Conservation (phyloP, 495 filamentous ascomycete genomes). For the Tuber umbilicatum region DNA sequence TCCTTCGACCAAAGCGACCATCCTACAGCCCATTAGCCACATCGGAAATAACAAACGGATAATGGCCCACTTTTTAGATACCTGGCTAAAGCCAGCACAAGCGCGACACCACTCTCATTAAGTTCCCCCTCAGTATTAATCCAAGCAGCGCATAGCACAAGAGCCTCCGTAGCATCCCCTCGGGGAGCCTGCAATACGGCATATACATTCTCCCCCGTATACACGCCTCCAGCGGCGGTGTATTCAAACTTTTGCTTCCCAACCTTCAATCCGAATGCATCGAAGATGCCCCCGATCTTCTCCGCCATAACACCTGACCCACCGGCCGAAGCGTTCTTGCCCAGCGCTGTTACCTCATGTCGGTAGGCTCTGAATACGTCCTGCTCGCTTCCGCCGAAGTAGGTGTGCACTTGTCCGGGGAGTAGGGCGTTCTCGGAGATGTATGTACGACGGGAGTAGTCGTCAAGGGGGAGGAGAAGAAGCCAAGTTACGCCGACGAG, state of each 20-base stretch:
- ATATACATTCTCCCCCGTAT: conserved; percentile 84
- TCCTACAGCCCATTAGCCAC: conserved; percentile 46
- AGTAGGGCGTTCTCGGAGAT: conserved; percentile 96
- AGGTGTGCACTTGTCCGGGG: conserved; percentile 93
- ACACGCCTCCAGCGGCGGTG: conserved; percentile 61
- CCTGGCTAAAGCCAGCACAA: conserved; percentile 76
- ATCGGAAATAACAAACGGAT: not conserved
- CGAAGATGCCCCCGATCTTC: conserved; percentile 66
- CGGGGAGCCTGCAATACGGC: conserved; percentile 90
- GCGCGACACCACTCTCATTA: conserved; percentile 78
- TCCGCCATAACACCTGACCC: conserved; percentile 43
- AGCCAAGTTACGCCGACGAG: conserved; percentile 87
- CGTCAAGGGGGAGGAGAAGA: conserved; percentile 81
- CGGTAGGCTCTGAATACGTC: conserved; percentile 89
- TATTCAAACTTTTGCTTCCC: conserved; percentile 79
- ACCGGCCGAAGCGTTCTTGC: conserved; percentile 18
- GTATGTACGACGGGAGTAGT: conserved; percentile 88
- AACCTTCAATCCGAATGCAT: conserved; percentile 71
- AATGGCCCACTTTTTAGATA: conserved; percentile 73
- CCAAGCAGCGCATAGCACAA: conserved; percentile 87
- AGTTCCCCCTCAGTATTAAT: conserved; percentile 69
- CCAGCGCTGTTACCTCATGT: conserved; percentile 65
- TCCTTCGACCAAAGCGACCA: conserved; percentile 99
- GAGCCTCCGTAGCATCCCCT: conserved; percentile 95
- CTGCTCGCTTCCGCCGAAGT: conserved; percentile 92